Evolutionary conservation across 495 filamentous ascomycete species (phyloP), one percentile per base, ranked within the genome.

Genomic region (Lineolata rhizophorae): DNA sequence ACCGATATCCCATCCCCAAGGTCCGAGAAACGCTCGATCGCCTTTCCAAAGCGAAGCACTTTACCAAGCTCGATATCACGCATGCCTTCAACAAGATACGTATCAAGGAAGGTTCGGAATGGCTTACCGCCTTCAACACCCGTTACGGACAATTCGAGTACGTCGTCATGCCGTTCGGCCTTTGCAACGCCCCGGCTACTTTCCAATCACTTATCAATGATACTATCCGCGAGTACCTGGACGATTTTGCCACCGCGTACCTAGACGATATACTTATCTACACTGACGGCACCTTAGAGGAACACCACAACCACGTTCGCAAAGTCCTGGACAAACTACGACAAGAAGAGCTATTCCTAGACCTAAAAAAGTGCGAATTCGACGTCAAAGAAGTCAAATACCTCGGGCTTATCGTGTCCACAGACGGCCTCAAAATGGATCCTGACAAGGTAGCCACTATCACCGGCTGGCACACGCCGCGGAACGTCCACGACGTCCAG

Each of bases 81-180:
- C 27, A 50, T 18, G 53, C 46, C 1, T 64, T 56, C 29, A 41
- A 65, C 29, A 26, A 41, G 1, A 44, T 65, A 0, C 8, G 48
- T 0, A 52, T 61, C 0, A 16, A 32, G 6, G 22, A 41, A 25
- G 41, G 39, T 0, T 29, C 51, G 10, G 43, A 60, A 24, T 53
- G 38, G 38, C 44, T 50, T 24, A 62, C 43, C 0, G 49, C 38
- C 1, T 60, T 61, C 36, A 16, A 35, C 5, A 58, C 45, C 0
- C 14, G 35, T n/a, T 49, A 45, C 16, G 42, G 45, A 0, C 27
- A 47, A 1, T 59, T 30, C 14, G 16, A 30, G 14, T 30, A 30
- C 28, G 6, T 30, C 8, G 28, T 30, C 6, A 12, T 30, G 11
- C 28, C 28, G 6, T 30, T 30, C 16, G 28, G 28, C 6, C 16